Base-by-base conservation (phyloP, 306 rosid species). In the Glycine latifolia region DNA sequence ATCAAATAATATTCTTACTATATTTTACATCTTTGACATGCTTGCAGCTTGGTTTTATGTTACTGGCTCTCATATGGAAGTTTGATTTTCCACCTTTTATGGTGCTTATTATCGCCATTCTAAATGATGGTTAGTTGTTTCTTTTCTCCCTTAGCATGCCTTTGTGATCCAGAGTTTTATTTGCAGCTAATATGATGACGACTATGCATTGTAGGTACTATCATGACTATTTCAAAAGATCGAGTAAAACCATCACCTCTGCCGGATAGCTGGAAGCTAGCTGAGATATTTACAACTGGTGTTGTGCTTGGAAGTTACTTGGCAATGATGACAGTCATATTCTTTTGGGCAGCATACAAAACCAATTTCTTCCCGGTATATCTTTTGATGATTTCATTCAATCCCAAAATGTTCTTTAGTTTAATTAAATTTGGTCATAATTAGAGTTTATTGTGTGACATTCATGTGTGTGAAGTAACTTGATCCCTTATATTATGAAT, bases 321-420 rank as follows among this genome's bases (percentile, higher is more conserved):
- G 92, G 98, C 98, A 84, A 87, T 94, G 92, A 94, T 94, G 93
- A 94, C 98, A 2, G 98, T 94, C 54, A 94, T 94, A 87, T 94
- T 94, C 90, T 94, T 94, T 79, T 94, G 98, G 98, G 97, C 90
- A 77, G 97, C 98, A 17, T 94, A 87, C 85, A 94, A 94, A 77
- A 94, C 98, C 12, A 49, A 91, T 88, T 91, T 94, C 88, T 94
- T 94, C 77, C 98, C 97, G 6, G 98, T 94, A 90, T 37, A 44
- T 67, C 26, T 77, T 11, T 39, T 15, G 35, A 49, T 53, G 67
- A 73, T 15, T 56, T 74, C 16, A 14, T 43, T 43, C 47, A 43
- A 50, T 31, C 26, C 49, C 17, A 46, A 55, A 67, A 33, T 58
- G 33, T 80, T 53, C 26, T 53, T 10, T 53, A 35, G 15, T n/a